Base-by-base conservation (phyloP, 306 rosid species). In the Gastrolobium bilobum region DNA sequence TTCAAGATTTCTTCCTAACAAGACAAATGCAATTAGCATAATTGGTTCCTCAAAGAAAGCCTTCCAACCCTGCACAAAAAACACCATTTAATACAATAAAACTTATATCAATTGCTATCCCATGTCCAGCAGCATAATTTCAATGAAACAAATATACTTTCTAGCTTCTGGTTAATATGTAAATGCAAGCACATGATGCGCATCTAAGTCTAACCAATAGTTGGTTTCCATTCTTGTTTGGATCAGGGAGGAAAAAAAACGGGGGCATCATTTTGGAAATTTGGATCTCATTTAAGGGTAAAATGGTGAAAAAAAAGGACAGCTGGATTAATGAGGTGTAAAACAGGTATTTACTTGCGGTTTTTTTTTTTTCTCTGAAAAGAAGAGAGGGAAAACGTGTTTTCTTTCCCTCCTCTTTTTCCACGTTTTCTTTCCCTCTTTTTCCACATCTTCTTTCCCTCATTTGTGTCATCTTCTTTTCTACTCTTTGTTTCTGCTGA, bases 31-130 rank as follows among this genome's bases (percentile, higher is more conserved):
- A 73, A 94, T 94, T 51, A 94, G 90, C 99, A 94, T 94, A 57
- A 94, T 93, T 62, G 99, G 99, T 70, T 94, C 99, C 88, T 94
- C 99, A 81, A 94, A 94, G 90, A 94, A 94, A 8, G 97, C 89
- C 90, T 89, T 92, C 99, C 99, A 94, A 31, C 99, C 99, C 99
- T 94, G 93, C 87, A 83, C 42, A 57, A 61, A 83, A 53, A 88
- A 69, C 29, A 43, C 38, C 70, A 79, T 56, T 82, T 52, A 73
- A 60, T 46, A 85, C 20, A 71, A 52, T 51, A 30, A 69, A 67
- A 52, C 79, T 83, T 46, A 65, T 20, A 70, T 71, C 30, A 37
- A 48, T 6, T 68, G 39, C 15, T 34, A 76, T 71, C 4, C 42
- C 73, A 77, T 39, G 68, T 54, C 79, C 60, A 78, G 51, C 60